Conservation (phyloP, 306 rosid genomes). For the Cucurbita ficifolia region DNA sequence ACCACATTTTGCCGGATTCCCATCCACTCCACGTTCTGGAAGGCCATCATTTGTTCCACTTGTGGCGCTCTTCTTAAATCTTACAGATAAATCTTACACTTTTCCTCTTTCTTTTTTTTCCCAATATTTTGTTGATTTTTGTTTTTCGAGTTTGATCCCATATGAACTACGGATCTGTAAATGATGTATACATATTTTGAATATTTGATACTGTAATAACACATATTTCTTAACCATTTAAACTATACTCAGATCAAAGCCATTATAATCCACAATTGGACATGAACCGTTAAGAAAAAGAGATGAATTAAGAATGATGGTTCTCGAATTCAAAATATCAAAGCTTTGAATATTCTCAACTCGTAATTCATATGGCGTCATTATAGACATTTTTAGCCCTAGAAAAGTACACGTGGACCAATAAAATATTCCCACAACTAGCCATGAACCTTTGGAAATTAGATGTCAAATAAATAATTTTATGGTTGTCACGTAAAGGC, state of each 20-base stretch:
- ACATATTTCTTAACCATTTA: too few species aligned
- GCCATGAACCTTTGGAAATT: not conserved
- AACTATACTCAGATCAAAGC: too few species aligned
- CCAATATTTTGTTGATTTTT: too few species aligned
- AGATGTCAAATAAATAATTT: not conserved
- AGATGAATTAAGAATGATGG: not conserved
- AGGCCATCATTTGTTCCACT: slow-evolving; percentile 58
- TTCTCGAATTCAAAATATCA: not conserved
- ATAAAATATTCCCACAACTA: not conserved
- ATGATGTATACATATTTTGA: too few species aligned
- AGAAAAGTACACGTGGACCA: not conserved
- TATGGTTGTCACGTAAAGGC: not conserved
- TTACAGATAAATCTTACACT: slow-evolving; percentile 20
- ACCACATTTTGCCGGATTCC: slow-evolving; percentile 62
- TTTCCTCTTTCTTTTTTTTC: too few species aligned
- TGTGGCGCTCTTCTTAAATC: slow-evolving; percentile 80
- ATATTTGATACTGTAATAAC: too few species aligned
- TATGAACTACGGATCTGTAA: too few species aligned
- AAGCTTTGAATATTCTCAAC: not conserved
- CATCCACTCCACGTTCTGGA: slow-evolving; percentile 45
- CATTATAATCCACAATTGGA: too few species aligned
- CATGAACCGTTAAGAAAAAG: too few species aligned
- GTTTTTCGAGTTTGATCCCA: too few species aligned
- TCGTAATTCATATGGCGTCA: not conserved
- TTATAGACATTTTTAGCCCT: not conserved